Conservation (phyloP, 495 filamentous ascomycete genomes). For the Xylaria sp. region DNA sequence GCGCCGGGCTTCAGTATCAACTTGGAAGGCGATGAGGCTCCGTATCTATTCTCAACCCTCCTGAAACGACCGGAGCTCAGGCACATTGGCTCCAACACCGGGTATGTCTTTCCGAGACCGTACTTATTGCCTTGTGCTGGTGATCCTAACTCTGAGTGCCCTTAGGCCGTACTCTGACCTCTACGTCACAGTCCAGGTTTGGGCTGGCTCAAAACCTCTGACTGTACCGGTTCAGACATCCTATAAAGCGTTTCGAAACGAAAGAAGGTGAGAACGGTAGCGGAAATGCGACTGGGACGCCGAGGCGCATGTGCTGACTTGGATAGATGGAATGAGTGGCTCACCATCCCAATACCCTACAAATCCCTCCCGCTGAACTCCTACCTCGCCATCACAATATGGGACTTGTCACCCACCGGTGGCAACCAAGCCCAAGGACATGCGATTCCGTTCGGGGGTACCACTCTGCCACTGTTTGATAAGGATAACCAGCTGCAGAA, state of each 20-base stretch:
- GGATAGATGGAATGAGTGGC: conserved; percentile 91
- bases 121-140: background rate
- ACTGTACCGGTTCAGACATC: conserved; percentile 90
- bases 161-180: conserved; percentile 77
- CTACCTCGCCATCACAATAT: conserved; percentile 90
- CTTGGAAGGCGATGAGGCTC: conserved; percentile 84
- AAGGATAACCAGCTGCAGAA: conserved; percentile 86
- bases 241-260: conserved; percentile 84
- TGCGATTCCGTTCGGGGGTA: conserved; percentile 91
- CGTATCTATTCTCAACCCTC: conserved; percentile 78
- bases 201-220: conserved; percentile 93
- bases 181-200: conserved; percentile 90
- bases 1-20: conserved; percentile 63
- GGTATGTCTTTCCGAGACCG: conserved; percentile 42
- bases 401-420: conserved; percentile 87
- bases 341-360: conserved; percentile 83
- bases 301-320: conserved; percentile 31
- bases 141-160: conserved; percentile 28
- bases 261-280: conserved; percentile 56
- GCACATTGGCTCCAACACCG: conserved; percentile 81
- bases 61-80: conserved; percentile 78
- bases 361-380: conserved; percentile 78
- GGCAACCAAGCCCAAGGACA: conserved; percentile 70
- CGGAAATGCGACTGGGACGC: background rate
- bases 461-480: conserved; percentile 89